These are phyloP conservation scores for Paradendryphiella salina DNA, from an alignment of 2,329 filamentous ascomycete genomes.

Conservation along the genomic window DNA sequence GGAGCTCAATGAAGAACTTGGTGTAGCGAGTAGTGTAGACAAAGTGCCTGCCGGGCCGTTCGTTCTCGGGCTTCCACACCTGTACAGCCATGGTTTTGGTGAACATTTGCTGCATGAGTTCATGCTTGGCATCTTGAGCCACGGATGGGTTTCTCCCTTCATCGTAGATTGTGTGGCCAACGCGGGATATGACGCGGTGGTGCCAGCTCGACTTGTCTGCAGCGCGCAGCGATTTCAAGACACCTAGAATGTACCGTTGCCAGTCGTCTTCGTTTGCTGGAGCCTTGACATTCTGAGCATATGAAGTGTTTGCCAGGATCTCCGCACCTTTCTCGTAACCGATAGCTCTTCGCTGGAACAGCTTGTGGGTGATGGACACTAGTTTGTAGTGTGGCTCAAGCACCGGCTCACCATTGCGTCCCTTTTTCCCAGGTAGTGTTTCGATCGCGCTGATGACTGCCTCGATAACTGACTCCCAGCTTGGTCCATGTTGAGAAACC, in stretches of 20 bases:
- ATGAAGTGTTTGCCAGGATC: slow-evolving; percentile 58
- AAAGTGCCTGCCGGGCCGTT: slow-evolving; percentile 82
- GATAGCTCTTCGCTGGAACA: slow-evolving; percentile 61
- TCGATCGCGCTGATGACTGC: slow-evolving; percentile 64
- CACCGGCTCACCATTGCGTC: slow-evolving; percentile 72
- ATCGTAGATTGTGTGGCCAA: slow-evolving; percentile 65
- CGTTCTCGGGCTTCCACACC: slow-evolving; percentile 91
- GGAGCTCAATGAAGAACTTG: slow-evolving; percentile 74
- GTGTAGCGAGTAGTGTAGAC: slow-evolving; percentile 89
- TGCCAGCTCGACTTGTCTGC: slow-evolving; percentile 96
- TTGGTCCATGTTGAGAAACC: slow-evolving; percentile 28
- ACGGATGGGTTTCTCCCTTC: slow-evolving; percentile 56
- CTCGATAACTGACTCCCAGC: slow-evolving; percentile 56
- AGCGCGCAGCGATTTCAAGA: slow-evolving; percentile 60
- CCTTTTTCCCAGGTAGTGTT: slow-evolving; percentile 62
- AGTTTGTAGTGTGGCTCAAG: slow-evolving; percentile 94
- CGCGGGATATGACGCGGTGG: slow-evolving; percentile 82
- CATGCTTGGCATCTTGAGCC: slow-evolving; percentile 68
- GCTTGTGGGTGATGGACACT: slow-evolving; percentile 77
- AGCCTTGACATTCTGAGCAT: slow-evolving; percentile 56
- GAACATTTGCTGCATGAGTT: slow-evolving; percentile 81
- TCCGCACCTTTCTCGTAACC: slow-evolving; percentile 53
- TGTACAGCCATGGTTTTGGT: slow-evolving; percentile 95
- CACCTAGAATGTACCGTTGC: slow-evolving; percentile 65
- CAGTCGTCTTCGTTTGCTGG: slow-evolving; percentile 58